Evolutionary conservation across 2,329 filamentous ascomycete species (phyloP).

Genomic region (Colletotrichum gigasporum): DNA sequence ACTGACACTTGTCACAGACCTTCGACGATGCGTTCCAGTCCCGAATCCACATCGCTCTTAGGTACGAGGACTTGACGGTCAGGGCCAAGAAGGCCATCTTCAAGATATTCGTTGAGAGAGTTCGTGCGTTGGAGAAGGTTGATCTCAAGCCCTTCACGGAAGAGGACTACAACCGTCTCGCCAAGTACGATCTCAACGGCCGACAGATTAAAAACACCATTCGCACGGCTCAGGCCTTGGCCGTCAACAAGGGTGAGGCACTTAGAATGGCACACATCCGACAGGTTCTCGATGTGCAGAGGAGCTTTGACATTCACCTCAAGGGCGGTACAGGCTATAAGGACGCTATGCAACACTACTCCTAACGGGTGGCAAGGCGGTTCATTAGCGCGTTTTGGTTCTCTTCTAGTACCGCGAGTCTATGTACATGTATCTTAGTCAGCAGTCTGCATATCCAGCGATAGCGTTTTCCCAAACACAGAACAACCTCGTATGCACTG

Average conservation of each 20-base stretch:
- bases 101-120: slow-evolving; percentile 83
- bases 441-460: no score
- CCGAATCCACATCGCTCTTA: slow-evolving; percentile 84
- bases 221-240: slow-evolving; percentile 82
- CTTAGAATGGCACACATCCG: slow-evolving; percentile 83
- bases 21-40: slow-evolving; percentile 93
- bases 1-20: slow-evolving; percentile 52
- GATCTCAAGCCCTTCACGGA: slow-evolving; percentile 69
- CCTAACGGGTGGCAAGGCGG: neutral
- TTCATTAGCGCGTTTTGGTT: no score
- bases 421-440: no score
- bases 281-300: slow-evolving; percentile 84
- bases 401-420: no score
- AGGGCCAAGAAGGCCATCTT: slow-evolving; percentile 84
- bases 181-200: slow-evolving; percentile 71
- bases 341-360: slow-evolving; percentile 87
- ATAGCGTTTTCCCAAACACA: no score
- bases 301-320: slow-evolving; percentile 84
- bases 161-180: slow-evolving; percentile 72
- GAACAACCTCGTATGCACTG: no score
- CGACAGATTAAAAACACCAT: slow-evolving; percentile 89
- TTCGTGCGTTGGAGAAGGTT: slow-evolving; percentile 70
- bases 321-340: slow-evolving; percentile 83
- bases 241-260: slow-evolving; percentile 76
- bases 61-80: slow-evolving; percentile 78